A percentile compares a stretch with the other conserved stretches of the same genome.
Evolutionary conservation across 1,284 basidiomycete species (phyloP).

Genomic region (Pseudozyma thailandica): DNA sequence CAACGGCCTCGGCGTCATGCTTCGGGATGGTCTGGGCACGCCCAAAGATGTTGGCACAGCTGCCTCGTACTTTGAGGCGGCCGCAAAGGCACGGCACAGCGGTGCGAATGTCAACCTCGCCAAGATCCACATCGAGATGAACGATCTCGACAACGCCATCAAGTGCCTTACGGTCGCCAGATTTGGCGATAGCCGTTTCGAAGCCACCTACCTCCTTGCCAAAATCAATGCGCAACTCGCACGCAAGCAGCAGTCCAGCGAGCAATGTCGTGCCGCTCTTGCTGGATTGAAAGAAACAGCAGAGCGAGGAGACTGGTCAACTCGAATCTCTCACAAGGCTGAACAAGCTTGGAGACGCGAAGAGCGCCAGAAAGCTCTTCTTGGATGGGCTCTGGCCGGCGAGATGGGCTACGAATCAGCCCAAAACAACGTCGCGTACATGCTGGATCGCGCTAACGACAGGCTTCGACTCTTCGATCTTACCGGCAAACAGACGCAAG

Average conservation of each 20-base stretch:
- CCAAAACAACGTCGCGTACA: constrained; percentile 93
- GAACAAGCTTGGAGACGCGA: constrained; percentile 63
- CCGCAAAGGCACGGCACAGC: constrained; percentile 75
- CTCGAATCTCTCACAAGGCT: constrained; percentile 60
- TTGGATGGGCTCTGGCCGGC: constrained; percentile 82
- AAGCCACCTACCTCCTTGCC: constrained; percentile 54
- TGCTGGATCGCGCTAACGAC: constrained; percentile 77
- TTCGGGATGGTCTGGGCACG: constrained; percentile 85
- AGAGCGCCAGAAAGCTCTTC: constrained; percentile 51
- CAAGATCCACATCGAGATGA: constrained; percentile 74
- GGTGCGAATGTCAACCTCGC: constrained; percentile 91
- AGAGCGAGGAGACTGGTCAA: constrained; percentile 63
- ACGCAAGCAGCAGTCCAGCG: constrained; percentile 30
- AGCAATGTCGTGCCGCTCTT: constrained; percentile 48
- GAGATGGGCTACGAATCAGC: constrained; percentile 89
- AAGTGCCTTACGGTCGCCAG: constrained; percentile 49
- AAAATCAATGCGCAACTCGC: constrained; percentile 45
- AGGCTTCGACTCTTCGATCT: constrained; percentile 22
- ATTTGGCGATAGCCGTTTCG: constrained; percentile 43
- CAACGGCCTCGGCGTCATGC: constrained; percentile 90
- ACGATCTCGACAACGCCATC: constrained; percentile 37
- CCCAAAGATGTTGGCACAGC: constrained; percentile 72
- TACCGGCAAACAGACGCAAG: constrained; percentile 6
- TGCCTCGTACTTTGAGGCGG: constrained; percentile 77
- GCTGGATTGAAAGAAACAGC: constrained; percentile 54